phyloP scores from a whole-genome alignment of 805 yeast species.

The Lachancea kluyveri region DNA sequence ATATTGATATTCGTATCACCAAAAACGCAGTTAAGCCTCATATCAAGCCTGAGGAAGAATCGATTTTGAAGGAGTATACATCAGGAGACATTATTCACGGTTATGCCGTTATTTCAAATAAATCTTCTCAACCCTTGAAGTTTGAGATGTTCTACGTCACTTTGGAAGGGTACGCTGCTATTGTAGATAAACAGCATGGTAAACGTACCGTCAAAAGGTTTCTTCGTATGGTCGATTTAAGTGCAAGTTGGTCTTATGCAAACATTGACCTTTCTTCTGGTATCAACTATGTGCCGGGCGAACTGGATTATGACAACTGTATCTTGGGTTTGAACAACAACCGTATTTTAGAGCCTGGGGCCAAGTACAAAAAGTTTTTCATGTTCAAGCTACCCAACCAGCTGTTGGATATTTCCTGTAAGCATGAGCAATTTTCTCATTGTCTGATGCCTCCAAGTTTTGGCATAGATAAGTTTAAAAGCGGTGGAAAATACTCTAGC shows the following conservation, averaged over 20 bases:
- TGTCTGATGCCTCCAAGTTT: constrained; percentile 37
- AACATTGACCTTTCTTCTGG: constrained; percentile 48
- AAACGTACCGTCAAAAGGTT: constrained; percentile 41
- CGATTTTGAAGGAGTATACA: constrained; percentile 47
- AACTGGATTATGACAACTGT: constrained; percentile 43
- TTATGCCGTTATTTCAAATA: constrained; percentile 44
- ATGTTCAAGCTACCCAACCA: constrained; percentile 52
- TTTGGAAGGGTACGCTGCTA: constrained; percentile 37
- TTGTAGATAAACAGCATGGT: constrained; percentile 28
- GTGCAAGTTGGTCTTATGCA: constrained; percentile 49
- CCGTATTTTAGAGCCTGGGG: constrained; percentile 42
- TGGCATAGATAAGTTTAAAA: constrained; percentile 32
- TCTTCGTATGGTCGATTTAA: constrained; percentile 53
- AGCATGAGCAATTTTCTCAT: constrained; percentile 37
- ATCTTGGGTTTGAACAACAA: constrained; percentile 44
- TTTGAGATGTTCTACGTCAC: constrained; percentile 59
- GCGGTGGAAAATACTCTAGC: constrained; percentile 26
- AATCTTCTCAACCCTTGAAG: constrained; percentile 39
- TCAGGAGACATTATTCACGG: constrained; percentile 69
- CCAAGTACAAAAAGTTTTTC: constrained; percentile 51
- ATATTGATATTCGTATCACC: constrained; percentile 45
- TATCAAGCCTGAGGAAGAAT: constrained; percentile 39
- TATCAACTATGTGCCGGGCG: constrained; percentile 39
- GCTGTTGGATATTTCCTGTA: constrained; percentile 46
- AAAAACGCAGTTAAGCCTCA: constrained; percentile 43